A percentile compares a stretch with the other conserved stretches of the same genome.
phyloP scores from a whole-genome alignment of 2,329 filamentous ascomycete genomes.

The Phialophora chinensis region DNA sequence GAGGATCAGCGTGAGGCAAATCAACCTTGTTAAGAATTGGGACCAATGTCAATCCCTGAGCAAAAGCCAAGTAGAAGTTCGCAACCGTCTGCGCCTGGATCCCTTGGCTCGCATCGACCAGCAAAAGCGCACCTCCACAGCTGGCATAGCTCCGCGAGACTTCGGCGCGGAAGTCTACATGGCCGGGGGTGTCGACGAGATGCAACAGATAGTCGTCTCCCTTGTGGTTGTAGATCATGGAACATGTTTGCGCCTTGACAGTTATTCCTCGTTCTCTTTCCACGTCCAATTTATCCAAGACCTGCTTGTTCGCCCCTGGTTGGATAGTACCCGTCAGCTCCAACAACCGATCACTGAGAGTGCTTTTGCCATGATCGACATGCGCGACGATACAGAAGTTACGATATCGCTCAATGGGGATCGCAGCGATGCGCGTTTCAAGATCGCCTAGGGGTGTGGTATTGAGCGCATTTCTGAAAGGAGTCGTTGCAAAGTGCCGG shows the following conservation, averaged over 20 bases:
- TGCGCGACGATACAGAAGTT: conserved; percentile 99
- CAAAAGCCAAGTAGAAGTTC: conserved; percentile 97
- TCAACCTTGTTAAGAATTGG: conserved; percentile 98
- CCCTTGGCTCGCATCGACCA: conserved; percentile 95
- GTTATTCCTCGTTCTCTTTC: conserved; percentile 96
- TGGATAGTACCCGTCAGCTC: conserved; percentile 94
- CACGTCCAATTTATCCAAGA: conserved; percentile 95
- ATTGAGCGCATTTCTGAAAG: conserved; percentile 40
- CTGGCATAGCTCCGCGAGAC: conserved; percentile 95
- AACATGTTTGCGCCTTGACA: conserved; percentile 98
- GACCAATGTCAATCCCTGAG: conserved; percentile 82
- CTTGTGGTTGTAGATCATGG: conserved; percentile 89
- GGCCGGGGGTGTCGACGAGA: conserved; percentile 93
- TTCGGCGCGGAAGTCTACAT: conserved; percentile 97
- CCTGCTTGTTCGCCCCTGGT: conserved; percentile 87
- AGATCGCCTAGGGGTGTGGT: conserved; percentile 54
- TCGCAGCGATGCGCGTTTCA: conserved; percentile 61
- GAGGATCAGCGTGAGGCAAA: conserved; percentile 84
- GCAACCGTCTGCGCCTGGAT: conserved; percentile 98
- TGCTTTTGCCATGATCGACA: conserved; percentile 98
- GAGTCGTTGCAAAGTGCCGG: conserved; percentile 43
- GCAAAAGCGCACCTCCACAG: conserved; percentile 87
- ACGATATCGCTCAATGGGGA: conserved; percentile 64
- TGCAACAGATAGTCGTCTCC: conserved; percentile 91
- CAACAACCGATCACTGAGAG: conserved; percentile 86